Percentiles rank a stretch among this genome's conserved stretches.
Evolutionary conservation across 2,329 filamentous ascomycete species (phyloP).

Genomic region (Hirsutella minnesotensis): DNA sequence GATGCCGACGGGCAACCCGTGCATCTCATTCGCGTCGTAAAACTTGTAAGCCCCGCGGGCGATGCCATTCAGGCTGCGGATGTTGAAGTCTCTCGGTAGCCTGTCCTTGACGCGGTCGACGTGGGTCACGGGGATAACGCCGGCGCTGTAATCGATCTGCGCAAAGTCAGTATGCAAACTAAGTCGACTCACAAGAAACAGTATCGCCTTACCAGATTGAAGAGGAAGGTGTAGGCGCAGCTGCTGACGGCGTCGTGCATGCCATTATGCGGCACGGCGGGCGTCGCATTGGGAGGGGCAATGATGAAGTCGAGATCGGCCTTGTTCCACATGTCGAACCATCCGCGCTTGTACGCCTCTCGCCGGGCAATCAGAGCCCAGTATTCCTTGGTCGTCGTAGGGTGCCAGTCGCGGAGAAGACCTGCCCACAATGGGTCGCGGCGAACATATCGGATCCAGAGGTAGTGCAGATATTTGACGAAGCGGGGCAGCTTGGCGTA

Average conservation of each 20-base stretch:
- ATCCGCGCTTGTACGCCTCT: conserved; percentile 64
- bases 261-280: conserved; percentile 73
- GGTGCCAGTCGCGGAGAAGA: conserved; percentile 59
- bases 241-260: conserved; percentile 79
- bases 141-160: conserved; percentile 73
- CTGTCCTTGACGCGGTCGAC: conserved; percentile 61
- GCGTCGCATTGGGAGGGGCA: conserved; percentile 79
- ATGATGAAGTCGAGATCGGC: conserved; percentile 67
- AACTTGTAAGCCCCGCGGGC: conserved; percentile 74
- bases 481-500: conserved; percentile 63
- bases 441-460: conserved; percentile 77
- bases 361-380: conserved; percentile 71
- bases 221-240: conserved; percentile 89
- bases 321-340: conserved; percentile 77
- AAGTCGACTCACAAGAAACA: too few relatives aligned
- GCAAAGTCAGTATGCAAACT: neutral
- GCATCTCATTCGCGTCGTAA: conserved; percentile 75
- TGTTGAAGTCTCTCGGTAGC: conserved; percentile 47
- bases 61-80: conserved; percentile 62
- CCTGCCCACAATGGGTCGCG: conserved; percentile 69
- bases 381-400: conserved; percentile 64
- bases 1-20: conserved; percentile 75
- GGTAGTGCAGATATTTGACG: conserved; percentile 75
- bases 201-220: conserved; percentile 57
- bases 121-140: conserved; percentile 74